Conservation (phyloP, 2,329 filamentous ascomycete species). For the Pseudodiploospora longispora region DNA sequence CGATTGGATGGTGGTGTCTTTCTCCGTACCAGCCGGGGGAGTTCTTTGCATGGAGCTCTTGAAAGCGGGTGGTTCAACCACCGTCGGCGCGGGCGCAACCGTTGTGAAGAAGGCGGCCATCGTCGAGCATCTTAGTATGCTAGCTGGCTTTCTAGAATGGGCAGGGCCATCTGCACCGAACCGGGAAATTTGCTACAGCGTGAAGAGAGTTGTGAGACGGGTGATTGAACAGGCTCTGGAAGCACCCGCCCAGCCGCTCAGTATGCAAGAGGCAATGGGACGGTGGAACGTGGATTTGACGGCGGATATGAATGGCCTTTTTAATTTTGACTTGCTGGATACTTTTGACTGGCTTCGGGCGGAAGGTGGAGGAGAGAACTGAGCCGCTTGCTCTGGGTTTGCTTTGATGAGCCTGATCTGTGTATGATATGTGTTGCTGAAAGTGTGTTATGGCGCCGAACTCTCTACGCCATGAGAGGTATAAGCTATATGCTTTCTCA, state of each 20-base stretch:
- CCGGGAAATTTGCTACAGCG: slow-evolving; percentile 32
- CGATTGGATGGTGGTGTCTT: slow-evolving; percentile 41
- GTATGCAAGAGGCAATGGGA: slow-evolving; percentile 1
- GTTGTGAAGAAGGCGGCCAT: slow-evolving; percentile 33
- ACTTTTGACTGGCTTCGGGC: slow-evolving; percentile 39
- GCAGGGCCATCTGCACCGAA: slow-evolving; percentile 37
- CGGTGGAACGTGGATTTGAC: slow-evolving; percentile 5
- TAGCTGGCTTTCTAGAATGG: slow-evolving; percentile 42
- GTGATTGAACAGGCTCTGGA: slow-evolving; percentile 36
- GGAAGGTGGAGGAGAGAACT: no score
- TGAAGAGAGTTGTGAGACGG: slow-evolving; percentile 30
- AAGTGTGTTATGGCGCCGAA: no score
- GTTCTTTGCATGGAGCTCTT: slow-evolving; percentile 41
- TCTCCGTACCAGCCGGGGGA: slow-evolving; percentile 36
- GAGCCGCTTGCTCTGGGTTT: no score
- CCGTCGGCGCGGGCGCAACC: slow-evolving; percentile 12
- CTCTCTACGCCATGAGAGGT: no score
- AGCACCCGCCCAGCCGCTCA: slow-evolving; percentile 2
- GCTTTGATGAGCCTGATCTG: no score
- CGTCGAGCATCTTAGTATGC: slow-evolving; percentile 40
- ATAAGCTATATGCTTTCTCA: no score
- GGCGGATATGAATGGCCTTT: slow-evolving; percentile 18
- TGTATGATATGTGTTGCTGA: no score
- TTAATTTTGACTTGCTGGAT: slow-evolving; percentile 41
- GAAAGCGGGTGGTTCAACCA: slow-evolving; percentile 12